Evolutionary conservation across 495 filamentous ascomycete genomes (phyloP), one percentile per base, ranked within the genome.

Genomic region (Daldinia bambusicola): DNA sequence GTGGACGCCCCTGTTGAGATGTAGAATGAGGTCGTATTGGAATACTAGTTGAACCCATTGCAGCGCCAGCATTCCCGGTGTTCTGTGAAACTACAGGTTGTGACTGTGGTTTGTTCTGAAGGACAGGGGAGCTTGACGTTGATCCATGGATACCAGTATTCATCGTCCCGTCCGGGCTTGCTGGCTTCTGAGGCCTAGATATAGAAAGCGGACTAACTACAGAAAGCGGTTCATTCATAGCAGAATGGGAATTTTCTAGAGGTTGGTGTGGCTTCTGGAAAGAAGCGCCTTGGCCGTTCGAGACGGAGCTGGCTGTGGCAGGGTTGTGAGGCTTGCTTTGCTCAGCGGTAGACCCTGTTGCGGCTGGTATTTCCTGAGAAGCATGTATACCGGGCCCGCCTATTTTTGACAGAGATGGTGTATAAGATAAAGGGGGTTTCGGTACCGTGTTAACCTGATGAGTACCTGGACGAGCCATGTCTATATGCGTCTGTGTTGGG

Each of bases 401-500:
- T 32, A 69, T 53, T 45, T 62, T 70, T 45, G 67, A 67, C 6
- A 38, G 63, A 0, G 67, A 60, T 41, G 66, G n/a, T 41, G 43
- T 12, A 8, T 67, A 53, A 43, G 63, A 67, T 2, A 36, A 53
- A 10, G 26, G 20, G 6, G 50, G 61, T n/a, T 16, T 45, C 36
- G 71, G 72, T 13, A 75, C 16, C 1, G 72, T 75, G n/a, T 69
- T 73, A 13, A 75, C 69, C 41, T 57, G 68, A 30, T 70, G 65
- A 10, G 65, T n/a, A 37, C 67, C 53, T 26, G 66, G 64, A n/a
- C 18, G 66, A 8, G 26, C 45, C 13, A 61, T 55, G 16, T 66
- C 12, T 20, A 8, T 9, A 30, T 55, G 48, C 16, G n/a, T 37
- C n/a, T 68, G 56, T 43, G 13, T 14, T 1, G 55, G 32, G 0